phyloP scores from a whole-genome alignment of 306 rosid genomes.

The Rosa multiflora region DNA sequence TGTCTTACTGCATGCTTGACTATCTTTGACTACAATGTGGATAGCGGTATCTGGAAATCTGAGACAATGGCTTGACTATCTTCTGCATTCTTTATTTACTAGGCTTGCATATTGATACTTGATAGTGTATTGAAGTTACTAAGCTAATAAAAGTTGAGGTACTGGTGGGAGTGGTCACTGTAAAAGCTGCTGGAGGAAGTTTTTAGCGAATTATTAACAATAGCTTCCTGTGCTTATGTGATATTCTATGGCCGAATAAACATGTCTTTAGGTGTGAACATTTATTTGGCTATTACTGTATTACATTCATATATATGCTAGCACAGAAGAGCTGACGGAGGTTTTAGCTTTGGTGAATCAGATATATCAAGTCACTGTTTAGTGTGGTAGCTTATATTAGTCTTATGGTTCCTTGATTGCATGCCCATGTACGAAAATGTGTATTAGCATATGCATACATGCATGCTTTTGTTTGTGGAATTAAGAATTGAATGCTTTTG shows the following conservation, averaged over 20 bases:
- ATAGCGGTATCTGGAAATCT: neutral
- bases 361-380: neutral
- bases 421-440: neutral
- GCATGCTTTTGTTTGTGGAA: neutral
- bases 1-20: neutral
- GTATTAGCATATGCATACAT: neutral
- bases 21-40: conserved; percentile 4
- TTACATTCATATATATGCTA: neutral
- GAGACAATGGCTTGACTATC: neutral
- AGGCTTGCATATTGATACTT: neutral
- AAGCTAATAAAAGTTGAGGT: neutral
- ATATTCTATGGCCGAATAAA: neutral
- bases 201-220: neutral
- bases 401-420: neutral
- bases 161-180: neutral
- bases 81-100: neutral
- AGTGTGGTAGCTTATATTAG: neutral
- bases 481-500: neutral
- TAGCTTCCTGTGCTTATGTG: neutral
- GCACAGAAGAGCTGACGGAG: neutral
- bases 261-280: conserved; percentile 4
- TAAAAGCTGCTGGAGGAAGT: conserved; percentile 3
- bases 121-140: conserved; percentile 11
- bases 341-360: neutral
- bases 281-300: neutral